Base-by-base conservation (phyloP, 331 rosid genomes). In the Pyracantha coccinea region DNA sequence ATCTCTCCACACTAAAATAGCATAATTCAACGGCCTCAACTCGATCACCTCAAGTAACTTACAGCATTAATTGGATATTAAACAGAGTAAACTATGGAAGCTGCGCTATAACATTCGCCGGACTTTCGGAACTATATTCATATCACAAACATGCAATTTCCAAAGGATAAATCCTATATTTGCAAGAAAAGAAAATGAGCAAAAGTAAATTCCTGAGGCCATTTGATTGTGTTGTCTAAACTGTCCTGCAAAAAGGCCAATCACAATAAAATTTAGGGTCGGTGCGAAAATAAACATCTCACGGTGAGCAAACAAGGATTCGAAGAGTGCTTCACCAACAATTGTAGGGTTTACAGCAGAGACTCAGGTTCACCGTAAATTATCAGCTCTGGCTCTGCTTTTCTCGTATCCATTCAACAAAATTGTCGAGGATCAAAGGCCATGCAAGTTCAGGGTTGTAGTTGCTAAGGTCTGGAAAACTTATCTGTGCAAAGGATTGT, bases 401-500 rank as follows among this genome's bases (percentile, higher is more conserved):
- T 84, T 83, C 97, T 79, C 81, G 83, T 65, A 95, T 3, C 99
- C 97, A 92, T 64, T 95, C 97, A 7, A 89, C 97, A 47, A 95
- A 95, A 77, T 92, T 92, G 89, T 95, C 99, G 75, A 95, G 88
- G 78, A 95, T 81, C 88, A 95, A 89, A 1, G 99, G 99, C 99
- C 99, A 95, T 1, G 97, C 99, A 24, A 92, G 97, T 32, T 92
- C 90, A 25, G 97, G 85, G 80, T 95, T 86, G 44, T 95, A 92
- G 79, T 92, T 78, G 62, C 57, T 53, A 50, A 95, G 84, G 57
- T 84, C 80, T 0, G 97, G 96, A 84, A 86, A 95, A 75, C 89
- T 92, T 82, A 94, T 94, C 99, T 94, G 93, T 58, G 61, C 32
- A 45, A 58, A 28, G 35, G 50, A 71, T 59, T 17, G 57, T 6